These are phyloP conservation scores for Heterobasidion parviporum DNA, from an alignment of 1,284 basidiomycete genomes.

Conservation along the genomic window DNA sequence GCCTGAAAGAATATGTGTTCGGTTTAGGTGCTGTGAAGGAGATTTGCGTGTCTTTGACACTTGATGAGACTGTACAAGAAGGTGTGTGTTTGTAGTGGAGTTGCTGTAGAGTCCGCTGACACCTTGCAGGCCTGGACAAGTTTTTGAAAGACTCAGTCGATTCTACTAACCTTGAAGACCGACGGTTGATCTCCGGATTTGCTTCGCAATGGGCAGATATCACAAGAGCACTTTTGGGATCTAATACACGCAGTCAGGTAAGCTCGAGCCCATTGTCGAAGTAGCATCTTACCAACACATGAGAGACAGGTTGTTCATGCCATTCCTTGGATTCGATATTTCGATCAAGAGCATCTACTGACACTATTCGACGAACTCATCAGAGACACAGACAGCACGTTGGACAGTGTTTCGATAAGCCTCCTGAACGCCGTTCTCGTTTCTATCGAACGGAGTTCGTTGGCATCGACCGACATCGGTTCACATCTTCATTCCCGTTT, in stretches of 20 bases:
- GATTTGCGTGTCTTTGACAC: slow-evolving; percentile 21
- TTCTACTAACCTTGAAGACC: slow-evolving; percentile 16
- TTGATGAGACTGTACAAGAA: slow-evolving; percentile 2
- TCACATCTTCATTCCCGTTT: slow-evolving; percentile 11
- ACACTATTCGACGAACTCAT: slow-evolving; percentile 24
- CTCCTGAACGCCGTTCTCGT: slow-evolving; percentile 12
- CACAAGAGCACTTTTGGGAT: slow-evolving; percentile 8
- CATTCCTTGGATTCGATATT: slow-evolving; percentile 41
- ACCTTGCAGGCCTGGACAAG: slow-evolving; percentile 20
- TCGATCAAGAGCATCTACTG: slow-evolving; percentile 22
- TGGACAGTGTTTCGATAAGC: neutral
- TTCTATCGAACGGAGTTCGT: slow-evolving; percentile 7
- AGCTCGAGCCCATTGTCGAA: neutral
- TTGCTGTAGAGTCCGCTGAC: slow-evolving; percentile 17
- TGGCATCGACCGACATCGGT: slow-evolving; percentile 1
- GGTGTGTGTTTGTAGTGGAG: slow-evolving; percentile 12
- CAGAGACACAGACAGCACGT: slow-evolving; percentile 18
- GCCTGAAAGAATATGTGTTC: slow-evolving; percentile 35
- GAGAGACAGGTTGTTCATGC: slow-evolving; percentile 4
- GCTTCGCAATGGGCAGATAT: slow-evolving; percentile 23
- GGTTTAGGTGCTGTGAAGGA: slow-evolving; percentile 19
- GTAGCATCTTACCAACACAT: neutral
- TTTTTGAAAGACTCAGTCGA: slow-evolving; percentile 21
- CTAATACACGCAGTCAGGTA: slow-evolving; percentile 12
- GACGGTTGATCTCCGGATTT: slow-evolving; percentile 18